These are phyloP conservation scores for Elaeis oleifera DNA, from an alignment of 202 grass and related monocot genomes.

Conservation along the genomic window DNA sequence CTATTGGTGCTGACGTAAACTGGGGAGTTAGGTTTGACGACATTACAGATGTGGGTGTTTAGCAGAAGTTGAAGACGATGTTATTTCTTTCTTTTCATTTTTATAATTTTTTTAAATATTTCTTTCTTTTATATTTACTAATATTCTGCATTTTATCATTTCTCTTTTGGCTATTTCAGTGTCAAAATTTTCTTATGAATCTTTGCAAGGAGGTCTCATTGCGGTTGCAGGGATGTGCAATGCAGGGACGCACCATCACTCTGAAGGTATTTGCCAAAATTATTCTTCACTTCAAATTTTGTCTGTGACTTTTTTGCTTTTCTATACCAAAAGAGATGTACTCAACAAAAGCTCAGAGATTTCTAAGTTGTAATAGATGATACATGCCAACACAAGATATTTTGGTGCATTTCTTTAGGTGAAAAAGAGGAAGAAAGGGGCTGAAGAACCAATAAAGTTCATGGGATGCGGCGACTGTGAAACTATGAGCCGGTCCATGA, in stretches of 20 bases:
- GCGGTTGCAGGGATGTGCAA: constrained; percentile 75
- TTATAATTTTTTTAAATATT: constrained; percentile 2
- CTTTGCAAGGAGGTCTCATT: constrained; percentile 91
- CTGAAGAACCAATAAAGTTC: constrained; percentile 78
- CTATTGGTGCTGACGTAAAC: constrained; percentile 88
- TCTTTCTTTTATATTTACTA: constrained; percentile 4
- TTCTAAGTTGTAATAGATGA: too few species aligned
- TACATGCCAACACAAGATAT: constrained; percentile 5
- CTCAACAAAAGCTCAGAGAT: too few species aligned
- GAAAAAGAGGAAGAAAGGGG: constrained; percentile 83
- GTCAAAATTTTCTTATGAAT: constrained; percentile 71
- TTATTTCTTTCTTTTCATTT: background rate
- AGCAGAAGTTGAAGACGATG: background rate
- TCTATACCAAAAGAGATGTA: too few species aligned
- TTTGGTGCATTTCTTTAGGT: constrained; percentile 46
- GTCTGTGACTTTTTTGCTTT: too few species aligned
- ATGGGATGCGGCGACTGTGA: constrained; percentile 96
- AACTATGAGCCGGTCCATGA: constrained; percentile 69
- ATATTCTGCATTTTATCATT: background rate
- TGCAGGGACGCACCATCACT: constrained; percentile 81
- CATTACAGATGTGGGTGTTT: constrained; percentile 57
- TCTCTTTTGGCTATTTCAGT: constrained; percentile 40
- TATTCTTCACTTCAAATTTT: too few species aligned
- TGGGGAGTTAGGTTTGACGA: constrained; percentile 94
- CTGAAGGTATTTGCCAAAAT: constrained; percentile 55